These are phyloP conservation scores for Tremella mesenterica DNA, from an alignment of 768 basidiomycete species.

Conservation along the genomic window DNA sequence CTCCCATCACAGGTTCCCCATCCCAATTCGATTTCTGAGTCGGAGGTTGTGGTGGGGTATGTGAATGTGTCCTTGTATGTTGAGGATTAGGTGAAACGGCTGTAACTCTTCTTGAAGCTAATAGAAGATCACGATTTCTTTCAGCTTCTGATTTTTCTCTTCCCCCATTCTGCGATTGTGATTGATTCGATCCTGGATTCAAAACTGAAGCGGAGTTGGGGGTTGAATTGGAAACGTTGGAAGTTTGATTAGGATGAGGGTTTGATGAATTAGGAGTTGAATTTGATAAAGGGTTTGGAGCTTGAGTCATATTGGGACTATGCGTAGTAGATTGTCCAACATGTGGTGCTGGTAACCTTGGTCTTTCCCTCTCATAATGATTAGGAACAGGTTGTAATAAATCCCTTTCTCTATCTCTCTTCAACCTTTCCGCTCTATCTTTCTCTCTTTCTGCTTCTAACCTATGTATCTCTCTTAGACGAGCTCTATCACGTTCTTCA, in stretches of 20 bases:
- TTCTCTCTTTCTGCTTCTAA: conserved; percentile 28
- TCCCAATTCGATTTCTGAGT: conserved; percentile 12
- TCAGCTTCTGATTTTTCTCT: conserved; percentile 22
- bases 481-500: conserved; percentile 33
- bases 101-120: conserved; percentile 27
- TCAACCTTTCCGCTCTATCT: conserved; percentile 26
- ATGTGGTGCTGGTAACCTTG: background rate
- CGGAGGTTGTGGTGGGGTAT: too few relatives aligned
- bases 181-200: too few relatives aligned
- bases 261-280: background rate
- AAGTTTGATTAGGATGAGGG: background rate
- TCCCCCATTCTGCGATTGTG: too few relatives aligned
- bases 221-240: background rate
- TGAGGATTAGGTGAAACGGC: conserved; percentile 24
- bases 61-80: too few relatives aligned
- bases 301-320: too few relatives aligned
- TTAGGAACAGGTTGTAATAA: too few relatives aligned
- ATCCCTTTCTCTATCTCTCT: conserved; percentile 12
- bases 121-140: conserved; percentile 30
- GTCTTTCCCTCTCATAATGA: conserved; percentile 1
- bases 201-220: background rate
- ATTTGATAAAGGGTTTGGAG: too few relatives aligned
- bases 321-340: too few relatives aligned
- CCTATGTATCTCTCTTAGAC: conserved; percentile 27
- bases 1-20: conserved; percentile 25